Base-by-base conservation (phyloP, 2,329 filamentous ascomycete genomes). In the Teratosphaeria nubilosa region DNA sequence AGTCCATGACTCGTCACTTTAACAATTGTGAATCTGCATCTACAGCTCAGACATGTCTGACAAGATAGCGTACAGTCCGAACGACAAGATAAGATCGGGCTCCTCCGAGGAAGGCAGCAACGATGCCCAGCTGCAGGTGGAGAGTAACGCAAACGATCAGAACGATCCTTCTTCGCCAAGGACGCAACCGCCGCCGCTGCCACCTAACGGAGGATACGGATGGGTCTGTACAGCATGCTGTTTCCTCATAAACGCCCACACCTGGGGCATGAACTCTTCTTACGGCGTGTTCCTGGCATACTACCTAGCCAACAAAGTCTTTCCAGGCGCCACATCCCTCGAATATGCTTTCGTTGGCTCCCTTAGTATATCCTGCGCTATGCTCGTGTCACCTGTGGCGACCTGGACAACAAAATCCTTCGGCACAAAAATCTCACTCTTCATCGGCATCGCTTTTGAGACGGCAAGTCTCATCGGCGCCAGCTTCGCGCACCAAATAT, bases 341-440 rank as follows among this genome's bases (percentile, higher is more conserved):
- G 79, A 85, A 5, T 91, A 86, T 71, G 88, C 88, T 48, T 91
- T 92, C 68, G 80, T 92, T n/a, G 88, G 88, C 30, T 85, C 85
- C 0, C 75, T 89, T 0, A 86, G 83, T 31, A 82, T 88, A 51
- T 84, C 83, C 1, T 78, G 74, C 73, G 86, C 86, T 1, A 77
- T 91, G 59, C 70, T 89, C 7, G 74, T 88, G 30, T 87, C 87
- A 0, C 88, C 88, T 0, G 34, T 90, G 1, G 85, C 83, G 5
- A 90, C 86, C 0, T 70, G 80, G 7, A 80, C 76, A 34, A 83
- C 84, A 0, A 79, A 85, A 1, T 71, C 76, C 10, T 82, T 80
- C 59, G 87, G 87, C 7, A 90, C 86, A 0, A 81, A 80, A 45
- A 75, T 75, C 0, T 85, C 84, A 0, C 78, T 92, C 24, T 77